Evolutionary conservation across 2,329 filamentous ascomycete genomes (phyloP), one percentile per base, ranked within the genome.

Genomic region (Aspergillus tamarii): DNA sequence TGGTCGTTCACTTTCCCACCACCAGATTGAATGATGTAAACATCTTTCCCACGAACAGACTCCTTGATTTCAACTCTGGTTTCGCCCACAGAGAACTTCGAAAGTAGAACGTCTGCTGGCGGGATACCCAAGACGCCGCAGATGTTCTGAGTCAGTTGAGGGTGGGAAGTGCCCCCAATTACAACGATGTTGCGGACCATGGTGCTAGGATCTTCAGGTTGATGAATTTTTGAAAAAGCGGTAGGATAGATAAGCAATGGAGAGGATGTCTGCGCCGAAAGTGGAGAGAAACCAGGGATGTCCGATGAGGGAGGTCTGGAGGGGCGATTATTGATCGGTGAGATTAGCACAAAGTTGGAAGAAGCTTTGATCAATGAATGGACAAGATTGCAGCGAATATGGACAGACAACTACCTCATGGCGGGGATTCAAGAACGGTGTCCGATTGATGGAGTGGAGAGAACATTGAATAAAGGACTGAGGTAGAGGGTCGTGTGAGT

Each of bases 161-260:
- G 94, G 83, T 98, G 94, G 74, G 94, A 97, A 78, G 91, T 95
- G 66, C 95, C 94, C 72, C 94, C 93, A 69, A 99, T 89, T 67
- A 99, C 87, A 75, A 97, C 92, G 69, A 99, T 93, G 79, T 97
- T 97, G 79, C 94, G 91, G 70, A 97, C 94, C 93, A 97, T 97
- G 2, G 57, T 76, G 66, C 66, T 61, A 59, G 64, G 59, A 23
- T 64, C 43, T 59, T 64, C 57, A 60, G 52, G 59, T 57, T 39
- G 55, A 65, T 54, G 54, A 43, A 61, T 34, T 53, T 67, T 65
- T 46, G 65, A 60, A 60, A 68, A 64, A 48, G 59, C 56, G 62
- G 61, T 61, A 54, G 61, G 65, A 59, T 50, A 62, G 30, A 69
- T 63, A 54, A 66, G 61, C 50, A 67, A 34, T 57, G 62, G 59